Conservation (phyloP, 1,284 basidiomycete genomes). For the Melampsora allii-populina region DNA sequence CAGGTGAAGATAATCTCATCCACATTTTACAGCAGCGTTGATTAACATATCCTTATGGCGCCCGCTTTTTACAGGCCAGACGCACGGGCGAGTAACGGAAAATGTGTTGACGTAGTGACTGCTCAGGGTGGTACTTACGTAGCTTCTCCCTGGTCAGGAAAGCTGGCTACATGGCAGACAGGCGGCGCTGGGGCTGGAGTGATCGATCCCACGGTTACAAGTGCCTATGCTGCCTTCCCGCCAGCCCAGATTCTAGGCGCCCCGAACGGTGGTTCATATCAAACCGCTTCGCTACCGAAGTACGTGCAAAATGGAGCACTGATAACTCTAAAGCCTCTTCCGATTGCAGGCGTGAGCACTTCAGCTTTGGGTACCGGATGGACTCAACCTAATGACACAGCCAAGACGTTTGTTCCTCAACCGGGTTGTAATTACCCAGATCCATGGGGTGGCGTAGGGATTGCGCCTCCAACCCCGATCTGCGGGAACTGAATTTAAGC, state of each 20-base stretch:
- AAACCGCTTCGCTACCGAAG: conserved; percentile 5
- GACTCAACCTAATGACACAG: conserved; percentile 27
- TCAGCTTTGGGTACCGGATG: conserved; percentile 18
- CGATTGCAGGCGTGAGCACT: conserved; percentile 1
- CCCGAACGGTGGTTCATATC: conserved; percentile 12
- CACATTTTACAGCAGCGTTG: not conserved
- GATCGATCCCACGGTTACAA: conserved; percentile 10
- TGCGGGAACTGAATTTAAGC: conserved; percentile 51
- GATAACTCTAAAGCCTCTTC: conserved; percentile 26
- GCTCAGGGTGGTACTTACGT: conserved; percentile 29
- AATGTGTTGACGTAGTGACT: conserved; percentile 23
- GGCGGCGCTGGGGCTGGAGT: conserved; percentile 27
- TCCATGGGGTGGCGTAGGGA: conserved; percentile 39
- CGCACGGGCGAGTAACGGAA: conserved; percentile 41
- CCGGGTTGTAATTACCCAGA: conserved; percentile 38
- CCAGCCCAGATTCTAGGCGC: conserved; percentile 26
- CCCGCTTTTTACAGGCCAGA: conserved; percentile 13
- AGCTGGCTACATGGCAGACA: conserved; percentile 29
- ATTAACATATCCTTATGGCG: not conserved
- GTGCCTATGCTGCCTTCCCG: conserved; percentile 25
- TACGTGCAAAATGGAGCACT: conserved; percentile 26
- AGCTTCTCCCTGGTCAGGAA: not conserved
- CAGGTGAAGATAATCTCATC: conserved; percentile 1
- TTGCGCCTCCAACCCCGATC: conserved; percentile 35
- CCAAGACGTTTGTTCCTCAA: conserved; percentile 27